Base-by-base conservation (phyloP, 306 rosid species). In the Boehmeria nivea region DNA sequence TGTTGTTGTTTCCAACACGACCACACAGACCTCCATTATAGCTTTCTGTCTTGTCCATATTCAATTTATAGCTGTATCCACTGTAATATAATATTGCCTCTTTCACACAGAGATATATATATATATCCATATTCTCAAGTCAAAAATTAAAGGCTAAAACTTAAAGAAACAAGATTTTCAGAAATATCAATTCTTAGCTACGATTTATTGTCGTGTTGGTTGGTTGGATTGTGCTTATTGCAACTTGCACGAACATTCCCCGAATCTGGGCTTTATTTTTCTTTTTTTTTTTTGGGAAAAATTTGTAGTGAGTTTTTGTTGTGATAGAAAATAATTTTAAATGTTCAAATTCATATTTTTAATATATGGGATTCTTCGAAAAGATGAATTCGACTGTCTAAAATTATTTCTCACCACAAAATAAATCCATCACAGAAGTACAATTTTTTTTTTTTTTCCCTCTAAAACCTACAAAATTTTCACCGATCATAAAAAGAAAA, bases 161-260 rank as follows among this genome's bases (percentile, higher is more conserved):
- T 51, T 28, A 51, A 51, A 51, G 39, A 26, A 48, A 48, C 19
- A 3, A 26, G 6, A 48, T 52, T 52, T 26, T 17, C 6, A 27
- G 14, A 15, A 25, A 3, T 22, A 24, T 24, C 13, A 28, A 12
- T 12, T 40, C 45, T 12, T 40, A 40, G 15, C 4, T n/a, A 40
- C 38, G 7, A 33, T 33, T 4, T 33, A 33, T 33, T 33, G 38
- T 33, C 38, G 53, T 21, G 20, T 46, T 8, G 20, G 46, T 44
- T 20, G 6, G 6, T 21, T 50, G 22, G 9, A 24, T 52, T n/a
- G n/a, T 52, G 37, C 4, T 52, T 52, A 3, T 18, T 55, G 60
- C 49, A 26, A 43, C 52, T 59, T 44, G 23, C 22, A 45, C 22
- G 64, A 59, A 45, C 42, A 59, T 59, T 59, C 54, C 27, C 12